These are phyloP conservation scores for Heterobasidion parviporum DNA, from an alignment of 1,284 basidiomycete genomes.

Conservation along the genomic window DNA sequence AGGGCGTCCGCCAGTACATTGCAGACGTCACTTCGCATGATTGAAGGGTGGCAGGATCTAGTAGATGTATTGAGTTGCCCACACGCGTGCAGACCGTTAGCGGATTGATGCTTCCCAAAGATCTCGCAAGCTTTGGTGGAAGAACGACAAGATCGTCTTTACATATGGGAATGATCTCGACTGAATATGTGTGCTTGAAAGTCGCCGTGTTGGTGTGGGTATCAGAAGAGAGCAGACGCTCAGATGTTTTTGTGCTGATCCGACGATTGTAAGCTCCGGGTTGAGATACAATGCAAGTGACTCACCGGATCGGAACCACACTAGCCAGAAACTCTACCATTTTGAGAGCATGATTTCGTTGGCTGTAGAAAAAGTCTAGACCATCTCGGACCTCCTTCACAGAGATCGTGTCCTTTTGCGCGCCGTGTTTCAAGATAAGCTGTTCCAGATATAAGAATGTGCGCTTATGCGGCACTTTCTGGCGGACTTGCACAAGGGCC, in stretches of 20 bases:
- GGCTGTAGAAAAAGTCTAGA: slow-evolving; percentile 93
- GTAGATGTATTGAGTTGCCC: slow-evolving; percentile 85
- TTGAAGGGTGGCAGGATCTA: slow-evolving; percentile 87
- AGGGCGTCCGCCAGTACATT: slow-evolving; percentile 90
- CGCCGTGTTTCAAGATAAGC: slow-evolving; percentile 93
- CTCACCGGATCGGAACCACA: slow-evolving; percentile 83
- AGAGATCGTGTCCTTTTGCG: slow-evolving; percentile 93
- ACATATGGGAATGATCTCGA: slow-evolving; percentile 95
- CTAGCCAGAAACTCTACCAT: slow-evolving; percentile 94
- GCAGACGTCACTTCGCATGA: slow-evolving; percentile 72
- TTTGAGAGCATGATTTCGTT: slow-evolving; percentile 87
- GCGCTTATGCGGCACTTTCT: slow-evolving; percentile 96
- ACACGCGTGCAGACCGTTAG: slow-evolving; percentile 86
- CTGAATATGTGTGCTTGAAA: slow-evolving; percentile 97
- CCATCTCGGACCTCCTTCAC: slow-evolving; percentile 94
- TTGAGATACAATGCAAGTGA: slow-evolving; percentile 2
- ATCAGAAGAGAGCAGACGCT: slow-evolving; percentile 90
- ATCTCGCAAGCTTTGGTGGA: slow-evolving; percentile 74
- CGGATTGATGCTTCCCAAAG: slow-evolving; percentile 83
- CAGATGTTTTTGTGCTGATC: slow-evolving; percentile 79
- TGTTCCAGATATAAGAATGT: slow-evolving; percentile 98
- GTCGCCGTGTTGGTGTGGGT: slow-evolving; percentile 90
- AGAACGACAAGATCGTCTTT: slow-evolving; percentile 96
- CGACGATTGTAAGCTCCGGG: background rate
- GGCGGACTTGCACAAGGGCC: slow-evolving; percentile 93